Evolutionary conservation across 2,329 filamentous ascomycete species (phyloP).

Genomic region (Pochonia chlamydosporia): DNA sequence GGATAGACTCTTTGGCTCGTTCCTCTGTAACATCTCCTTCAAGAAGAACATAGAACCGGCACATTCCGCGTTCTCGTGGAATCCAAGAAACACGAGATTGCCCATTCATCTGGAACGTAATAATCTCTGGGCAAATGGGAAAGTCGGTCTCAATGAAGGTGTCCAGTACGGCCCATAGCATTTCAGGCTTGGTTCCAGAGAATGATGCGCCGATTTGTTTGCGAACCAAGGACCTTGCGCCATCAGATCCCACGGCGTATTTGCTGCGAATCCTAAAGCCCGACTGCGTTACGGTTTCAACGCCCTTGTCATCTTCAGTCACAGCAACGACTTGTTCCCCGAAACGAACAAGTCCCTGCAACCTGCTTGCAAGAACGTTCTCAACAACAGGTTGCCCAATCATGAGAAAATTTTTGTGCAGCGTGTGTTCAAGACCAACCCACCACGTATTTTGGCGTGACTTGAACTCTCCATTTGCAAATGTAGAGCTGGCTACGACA

Average conservation of each 20-base stretch:
- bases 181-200: constrained; percentile 41
- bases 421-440: constrained; percentile 36
- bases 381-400: constrained; percentile 43
- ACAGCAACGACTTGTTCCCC: constrained; percentile 35
- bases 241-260: constrained; percentile 48
- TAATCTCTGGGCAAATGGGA: constrained; percentile 38
- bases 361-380: constrained; percentile 26
- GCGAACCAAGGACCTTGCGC: constrained; percentile 43
- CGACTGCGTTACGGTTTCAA: constrained; percentile 27
- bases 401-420: constrained; percentile 45
- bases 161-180: constrained; percentile 44
- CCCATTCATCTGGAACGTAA: constrained; percentile 39
- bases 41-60: constrained; percentile 40
- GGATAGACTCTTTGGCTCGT: constrained; percentile 34
- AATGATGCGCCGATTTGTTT: constrained; percentile 32
- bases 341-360: constrained; percentile 30
- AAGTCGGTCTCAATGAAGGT: constrained; percentile 45
- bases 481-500: constrained; percentile 37
- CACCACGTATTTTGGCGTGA: constrained; percentile 43
- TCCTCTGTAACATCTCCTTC: constrained; percentile 37
- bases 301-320: constrained; percentile 50
- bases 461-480: constrained; percentile 38
- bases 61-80: constrained; percentile 39
- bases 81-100: constrained; percentile 44
- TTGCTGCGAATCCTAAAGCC: constrained; percentile 26